These are phyloP conservation scores for Aspergillus sojae DNA, from an alignment of 2,329 filamentous ascomycete genomes.

Conservation along the genomic window DNA sequence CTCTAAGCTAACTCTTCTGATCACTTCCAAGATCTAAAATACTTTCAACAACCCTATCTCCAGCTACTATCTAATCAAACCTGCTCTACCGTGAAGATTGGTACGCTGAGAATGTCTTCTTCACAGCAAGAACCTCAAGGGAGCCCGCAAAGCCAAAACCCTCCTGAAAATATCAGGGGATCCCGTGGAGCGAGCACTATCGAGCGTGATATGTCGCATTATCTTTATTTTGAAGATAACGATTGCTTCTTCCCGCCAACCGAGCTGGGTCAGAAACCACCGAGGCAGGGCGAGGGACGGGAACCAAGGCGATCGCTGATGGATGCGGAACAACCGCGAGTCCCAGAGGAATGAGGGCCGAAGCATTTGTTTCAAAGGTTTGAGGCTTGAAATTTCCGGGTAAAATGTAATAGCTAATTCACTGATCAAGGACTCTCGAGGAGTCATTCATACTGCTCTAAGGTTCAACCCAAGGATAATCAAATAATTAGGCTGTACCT, in stretches of 20 bases:
- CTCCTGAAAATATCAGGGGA: neutral
- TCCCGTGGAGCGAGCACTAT: constrained; percentile 9
- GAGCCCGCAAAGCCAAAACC: neutral
- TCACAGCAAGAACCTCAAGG: neutral
- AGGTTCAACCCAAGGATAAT: no score
- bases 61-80: neutral
- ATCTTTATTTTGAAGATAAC: constrained; percentile 40
- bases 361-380: no score
- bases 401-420: neutral
- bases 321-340: neutral
- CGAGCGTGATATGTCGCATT: constrained; percentile 31
- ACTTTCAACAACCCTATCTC: neutral
- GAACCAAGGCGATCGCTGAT: constrained; percentile 1
- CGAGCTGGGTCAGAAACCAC: constrained; percentile 27
- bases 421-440: neutral
- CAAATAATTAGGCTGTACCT: neutral
- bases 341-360: neutral
- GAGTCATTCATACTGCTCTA: neutral
- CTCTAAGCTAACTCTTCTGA: neutral
- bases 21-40: neutral
- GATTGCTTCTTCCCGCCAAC: constrained; percentile 37
- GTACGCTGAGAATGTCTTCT: neutral
- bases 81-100: neutral
- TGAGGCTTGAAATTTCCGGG: neutral
- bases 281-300: neutral